Conservation (phyloP, 2,329 filamentous ascomycete species). For the Hymenoscyphus repandus region DNA sequence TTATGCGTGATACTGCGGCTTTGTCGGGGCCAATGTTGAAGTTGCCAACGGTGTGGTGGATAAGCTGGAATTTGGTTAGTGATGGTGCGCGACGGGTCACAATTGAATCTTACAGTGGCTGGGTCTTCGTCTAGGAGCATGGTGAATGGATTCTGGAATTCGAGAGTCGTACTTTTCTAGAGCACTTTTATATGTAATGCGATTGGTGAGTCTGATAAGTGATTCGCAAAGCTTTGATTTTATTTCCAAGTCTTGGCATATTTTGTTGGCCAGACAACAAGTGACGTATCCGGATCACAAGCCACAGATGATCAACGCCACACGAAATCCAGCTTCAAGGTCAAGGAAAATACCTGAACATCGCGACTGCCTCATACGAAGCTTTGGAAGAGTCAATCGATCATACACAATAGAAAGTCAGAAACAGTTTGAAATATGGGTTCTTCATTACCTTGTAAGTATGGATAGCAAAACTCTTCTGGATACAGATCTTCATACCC, state of each 20-base stretch:
- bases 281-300: conserved; percentile 16
- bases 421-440: conserved; percentile 21
- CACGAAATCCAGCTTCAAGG: conserved; percentile 5
- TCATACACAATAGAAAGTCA: background rate
- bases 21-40: conserved; percentile 94
- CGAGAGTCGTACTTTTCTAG: background rate
- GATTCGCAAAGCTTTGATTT: background rate
- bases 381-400: background rate
- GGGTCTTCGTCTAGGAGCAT: conserved; percentile 97
- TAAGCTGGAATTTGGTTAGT: conserved; percentile 54
- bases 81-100: background rate
- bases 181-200: background rate
- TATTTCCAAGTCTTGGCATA: no score
- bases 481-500: conserved; percentile 24
- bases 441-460: conserved; percentile 35
- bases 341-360: background rate
- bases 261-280: conserved; percentile 3
- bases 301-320: conserved; percentile 15
- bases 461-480: conserved; percentile 16
- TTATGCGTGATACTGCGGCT: conserved; percentile 73
- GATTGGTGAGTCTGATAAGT: background rate
- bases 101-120: conserved; percentile 60
- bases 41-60: conserved; percentile 85
- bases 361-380: background rate
- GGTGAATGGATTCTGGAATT: conserved; percentile 34